Evolutionary conservation across 1,284 basidiomycete species (phyloP).

Genomic region (Acaromyces ingoldii): DNA sequence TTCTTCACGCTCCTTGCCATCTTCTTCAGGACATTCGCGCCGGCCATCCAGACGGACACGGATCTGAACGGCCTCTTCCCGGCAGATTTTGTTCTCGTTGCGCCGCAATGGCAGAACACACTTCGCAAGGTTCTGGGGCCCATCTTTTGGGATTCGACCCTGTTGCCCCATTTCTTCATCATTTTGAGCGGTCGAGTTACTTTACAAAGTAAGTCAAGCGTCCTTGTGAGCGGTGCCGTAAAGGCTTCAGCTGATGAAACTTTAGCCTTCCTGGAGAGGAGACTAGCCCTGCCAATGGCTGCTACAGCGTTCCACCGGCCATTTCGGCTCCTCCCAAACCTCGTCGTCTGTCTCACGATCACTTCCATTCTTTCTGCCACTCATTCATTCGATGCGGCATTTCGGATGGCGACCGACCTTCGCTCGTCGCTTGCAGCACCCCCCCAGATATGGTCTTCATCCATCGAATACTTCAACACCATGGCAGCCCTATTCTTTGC

Average conservation of each 20-base stretch:
- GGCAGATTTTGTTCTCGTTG: not conserved
- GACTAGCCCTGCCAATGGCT: conserved; percentile 16
- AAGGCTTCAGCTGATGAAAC: not conserved
- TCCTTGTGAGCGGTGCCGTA: not conserved
- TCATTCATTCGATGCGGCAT: conserved; percentile 22
- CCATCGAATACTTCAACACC: conserved; percentile 33
- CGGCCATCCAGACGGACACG: conserved; percentile 28
- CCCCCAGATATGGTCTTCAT: conserved; percentile 15
- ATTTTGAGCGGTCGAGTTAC: conserved; percentile 24
- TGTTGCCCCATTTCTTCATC: conserved; percentile 31
- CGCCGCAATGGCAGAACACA: conserved; percentile 20
- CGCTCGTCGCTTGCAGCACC: conserved; percentile 21
- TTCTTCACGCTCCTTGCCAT: conserved; percentile 28
- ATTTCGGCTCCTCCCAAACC: conserved; percentile 24
- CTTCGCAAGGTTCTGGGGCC: conserved; percentile 31
- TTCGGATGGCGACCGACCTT: conserved; percentile 6
- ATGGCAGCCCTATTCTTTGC: conserved; percentile 28
- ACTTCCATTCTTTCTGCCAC: conserved; percentile 20
- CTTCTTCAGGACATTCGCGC: conserved; percentile 40
- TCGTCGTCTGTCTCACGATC: conserved; percentile 24
- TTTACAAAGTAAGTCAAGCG: not conserved
- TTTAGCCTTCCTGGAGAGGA: conserved; percentile 30
- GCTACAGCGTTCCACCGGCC: conserved; percentile 35
- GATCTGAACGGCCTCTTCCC: not conserved
- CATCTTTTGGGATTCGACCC: conserved; percentile 28